A percentile compares a stretch with the other conserved stretches of the same genome.
phyloP scores from a whole-genome alignment of 257 asterid species.

The Penstemon barbatus region DNA sequence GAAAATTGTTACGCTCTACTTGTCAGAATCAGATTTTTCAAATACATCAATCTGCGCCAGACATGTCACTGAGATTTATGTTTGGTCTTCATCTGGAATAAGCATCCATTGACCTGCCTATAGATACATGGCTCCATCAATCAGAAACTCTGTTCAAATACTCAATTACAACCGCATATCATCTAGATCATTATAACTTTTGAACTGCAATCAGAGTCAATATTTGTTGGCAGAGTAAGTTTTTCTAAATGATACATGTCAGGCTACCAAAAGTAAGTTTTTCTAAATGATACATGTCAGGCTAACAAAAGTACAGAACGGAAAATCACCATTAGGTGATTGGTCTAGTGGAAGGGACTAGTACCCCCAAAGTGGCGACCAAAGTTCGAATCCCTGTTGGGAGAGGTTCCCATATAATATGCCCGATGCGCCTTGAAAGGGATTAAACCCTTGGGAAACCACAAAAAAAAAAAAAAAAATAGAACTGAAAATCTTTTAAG shows the following conservation, averaged over 20 bases:
- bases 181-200: not conserved
- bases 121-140: not conserved
- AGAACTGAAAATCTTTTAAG: too few relatives aligned
- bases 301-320: not conserved
- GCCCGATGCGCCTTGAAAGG: too few relatives aligned
- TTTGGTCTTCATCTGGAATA: not conserved
- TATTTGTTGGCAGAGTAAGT: not conserved
- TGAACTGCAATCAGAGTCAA: not conserved
- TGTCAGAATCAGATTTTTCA: not conserved
- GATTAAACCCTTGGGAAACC: too few relatives aligned
- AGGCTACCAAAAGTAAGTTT: not conserved
- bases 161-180: not conserved
- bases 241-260: not conserved
- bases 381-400: too few relatives aligned
- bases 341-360: too few relatives aligned
- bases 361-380: too few relatives aligned
- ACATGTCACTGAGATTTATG: not conserved
- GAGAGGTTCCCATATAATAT: too few relatives aligned
- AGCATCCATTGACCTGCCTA: not conserved
- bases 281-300: too few relatives aligned
- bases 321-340: not conserved
- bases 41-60: not conserved
- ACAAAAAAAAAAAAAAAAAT: not conserved
- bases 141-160: not conserved
- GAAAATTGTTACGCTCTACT: not conserved